phyloP scores from a whole-genome alignment of 2,329 filamentous ascomycete genomes.

The Lecanicillium sp. region DNA sequence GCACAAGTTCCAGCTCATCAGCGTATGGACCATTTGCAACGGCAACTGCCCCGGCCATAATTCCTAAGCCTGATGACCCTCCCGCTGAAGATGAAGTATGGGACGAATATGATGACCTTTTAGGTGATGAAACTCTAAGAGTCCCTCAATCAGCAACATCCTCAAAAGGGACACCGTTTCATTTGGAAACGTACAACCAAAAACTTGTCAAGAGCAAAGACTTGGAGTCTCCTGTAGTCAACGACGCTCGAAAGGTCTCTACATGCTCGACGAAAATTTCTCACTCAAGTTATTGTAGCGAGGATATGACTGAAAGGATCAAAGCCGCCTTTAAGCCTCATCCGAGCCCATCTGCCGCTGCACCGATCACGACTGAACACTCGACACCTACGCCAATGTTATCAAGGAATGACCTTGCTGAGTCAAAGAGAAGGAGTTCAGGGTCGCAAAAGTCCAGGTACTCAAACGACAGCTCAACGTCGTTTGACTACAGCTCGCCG shows the following conservation, averaged over 20 bases:
- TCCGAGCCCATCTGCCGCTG: slow-evolving; percentile 32
- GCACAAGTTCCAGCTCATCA: slow-evolving; percentile 55
- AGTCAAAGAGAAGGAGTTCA: slow-evolving; percentile 17
- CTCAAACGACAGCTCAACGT: slow-evolving; percentile 37
- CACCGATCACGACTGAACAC: slow-evolving; percentile 14
- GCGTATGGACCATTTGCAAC: slow-evolving; percentile 50
- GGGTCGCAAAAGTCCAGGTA: slow-evolving; percentile 26
- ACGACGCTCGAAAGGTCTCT: slow-evolving; percentile 21
- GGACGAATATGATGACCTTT: slow-evolving; percentile 87
- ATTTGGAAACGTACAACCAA: slow-evolving; percentile 41
- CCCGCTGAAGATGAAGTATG: slow-evolving; percentile 80
- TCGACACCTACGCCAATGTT: slow-evolving; percentile 4
- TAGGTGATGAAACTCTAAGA: slow-evolving; percentile 52
- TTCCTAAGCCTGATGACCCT: slow-evolving; percentile 53
- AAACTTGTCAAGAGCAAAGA: slow-evolving; percentile 26
- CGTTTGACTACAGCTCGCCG: slow-evolving; percentile 51
- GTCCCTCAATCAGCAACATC: slow-evolving; percentile 44
- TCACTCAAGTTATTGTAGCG: slow-evolving; percentile 44
- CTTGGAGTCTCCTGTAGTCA: slow-evolving; percentile 39
- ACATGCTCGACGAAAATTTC: slow-evolving; percentile 25
- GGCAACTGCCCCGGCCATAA: slow-evolving; percentile 49
- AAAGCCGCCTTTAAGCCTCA: slow-evolving; percentile 40
- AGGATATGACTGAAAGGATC: slow-evolving; percentile 45
- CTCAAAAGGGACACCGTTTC: slow-evolving; percentile 47
- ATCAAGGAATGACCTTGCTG: no score